These are phyloP conservation scores for Fusarium lyarnte DNA, from an alignment of 2,329 filamentous ascomycete genomes.

Conservation along the genomic window DNA sequence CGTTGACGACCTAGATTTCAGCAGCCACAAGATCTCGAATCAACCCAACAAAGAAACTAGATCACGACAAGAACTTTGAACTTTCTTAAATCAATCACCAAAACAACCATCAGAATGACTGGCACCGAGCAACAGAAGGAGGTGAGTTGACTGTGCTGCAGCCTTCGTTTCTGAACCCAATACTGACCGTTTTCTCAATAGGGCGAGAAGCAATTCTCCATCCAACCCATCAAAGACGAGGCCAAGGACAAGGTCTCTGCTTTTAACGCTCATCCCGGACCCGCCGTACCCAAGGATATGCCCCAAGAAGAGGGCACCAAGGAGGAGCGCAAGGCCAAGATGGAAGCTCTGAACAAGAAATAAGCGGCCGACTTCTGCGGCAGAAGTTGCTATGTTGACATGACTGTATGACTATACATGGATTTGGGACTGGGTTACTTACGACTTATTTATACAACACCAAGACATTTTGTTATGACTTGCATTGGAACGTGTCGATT, in stretches of 20 bases:
- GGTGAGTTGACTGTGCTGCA: slow-evolving; percentile 24
- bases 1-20: slow-evolving; percentile 6
- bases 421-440: slow-evolving; percentile 1
- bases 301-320: slow-evolving; percentile 68
- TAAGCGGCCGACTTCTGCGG: slow-evolving; percentile 10
- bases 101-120: slow-evolving; percentile 40
- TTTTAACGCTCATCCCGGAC: slow-evolving; percentile 66
- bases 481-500: background rate
- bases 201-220: slow-evolving; percentile 57
- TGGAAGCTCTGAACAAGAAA: slow-evolving; percentile 71
- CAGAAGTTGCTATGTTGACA: slow-evolving; percentile 11
- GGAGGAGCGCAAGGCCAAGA: slow-evolving; percentile 73
- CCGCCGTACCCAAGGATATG: slow-evolving; percentile 64
- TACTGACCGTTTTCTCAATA: slow-evolving; percentile 30
- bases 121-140: slow-evolving; percentile 47
- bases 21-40: background rate
- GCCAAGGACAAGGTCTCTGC: slow-evolving; percentile 59
- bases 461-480: slow-evolving; percentile 2
- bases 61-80: background rate
- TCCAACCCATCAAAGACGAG: slow-evolving; percentile 57
- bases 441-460: slow-evolving; percentile 21
- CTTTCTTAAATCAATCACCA: slow-evolving; percentile 1
- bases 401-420: slow-evolving; percentile 37
- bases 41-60: slow-evolving; percentile 6
- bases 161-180: background rate